A percentile compares a stretch with the other conserved stretches of the same genome.
Evolutionary conservation across 192 early-diverging fungal genomes (phyloP).

Genomic region (Phlyctochytrium arcticum): DNA sequence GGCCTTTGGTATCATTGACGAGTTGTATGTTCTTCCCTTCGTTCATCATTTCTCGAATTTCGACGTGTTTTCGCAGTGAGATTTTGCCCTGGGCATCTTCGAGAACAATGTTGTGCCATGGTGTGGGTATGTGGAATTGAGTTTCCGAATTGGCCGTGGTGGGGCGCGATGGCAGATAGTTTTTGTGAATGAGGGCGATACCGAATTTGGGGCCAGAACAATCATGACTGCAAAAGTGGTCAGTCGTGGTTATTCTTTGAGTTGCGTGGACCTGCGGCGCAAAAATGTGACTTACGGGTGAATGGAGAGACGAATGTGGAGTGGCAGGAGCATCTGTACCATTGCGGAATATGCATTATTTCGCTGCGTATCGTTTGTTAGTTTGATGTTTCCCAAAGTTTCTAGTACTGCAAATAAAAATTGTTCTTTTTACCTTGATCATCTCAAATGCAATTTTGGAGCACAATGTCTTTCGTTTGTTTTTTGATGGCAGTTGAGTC

Average conservation of each 20-base stretch:
- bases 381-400: no score
- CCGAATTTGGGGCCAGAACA: slow-evolving; percentile 14
- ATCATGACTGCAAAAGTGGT: not conserved
- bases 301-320: slow-evolving; percentile 9
- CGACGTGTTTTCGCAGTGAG: no score
- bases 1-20: no score
- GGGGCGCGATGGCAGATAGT: not conserved
- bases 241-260: no score
- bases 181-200: not conserved
- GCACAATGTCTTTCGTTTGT: not conserved
- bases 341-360: slow-evolving; percentile 10
- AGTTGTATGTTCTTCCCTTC: no score
- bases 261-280: no score
- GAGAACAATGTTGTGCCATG: slow-evolving; percentile 16
- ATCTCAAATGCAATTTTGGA: slow-evolving; percentile 6
- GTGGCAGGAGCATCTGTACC: not conserved
- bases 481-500: not conserved
- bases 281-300: not conserved
- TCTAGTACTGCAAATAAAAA: not conserved
- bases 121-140: slow-evolving; percentile 11
- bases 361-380: not conserved
- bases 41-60: no score
- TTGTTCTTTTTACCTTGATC: not conserved
- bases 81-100: no score
- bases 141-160: not conserved